These are phyloP conservation scores for Trichoderma erinaceum DNA, from an alignment of 495 filamentous ascomycete genomes.

Conservation along the genomic window DNA sequence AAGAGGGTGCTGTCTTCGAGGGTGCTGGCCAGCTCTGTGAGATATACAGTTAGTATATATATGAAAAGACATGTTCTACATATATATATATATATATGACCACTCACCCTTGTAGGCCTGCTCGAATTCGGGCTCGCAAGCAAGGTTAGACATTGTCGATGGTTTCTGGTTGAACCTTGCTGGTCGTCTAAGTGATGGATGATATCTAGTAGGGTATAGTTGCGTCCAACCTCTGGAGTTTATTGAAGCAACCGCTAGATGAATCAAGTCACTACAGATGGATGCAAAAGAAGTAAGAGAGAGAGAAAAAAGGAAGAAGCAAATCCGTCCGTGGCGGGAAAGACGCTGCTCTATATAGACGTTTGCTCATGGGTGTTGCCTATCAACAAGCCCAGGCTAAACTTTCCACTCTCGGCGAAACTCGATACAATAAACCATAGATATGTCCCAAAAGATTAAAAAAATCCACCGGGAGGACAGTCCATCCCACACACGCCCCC, in stretches of 20 bases:
- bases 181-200: neutral
- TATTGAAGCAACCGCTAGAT: no score
- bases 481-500: neutral
- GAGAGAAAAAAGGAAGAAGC: neutral
- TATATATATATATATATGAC: neutral
- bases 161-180: neutral
- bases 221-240: no score
- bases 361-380: neutral
- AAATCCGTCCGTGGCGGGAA: neutral
- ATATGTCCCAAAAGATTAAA: no score
- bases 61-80: neutral
- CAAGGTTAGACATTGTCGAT: slow-evolving; percentile 71
- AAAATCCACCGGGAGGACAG: neutral
- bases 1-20: slow-evolving; percentile 93
- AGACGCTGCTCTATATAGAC: neutral
- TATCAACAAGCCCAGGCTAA: neutral
- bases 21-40: slow-evolving; percentile 80
- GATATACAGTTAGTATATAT: slow-evolving; percentile 15
- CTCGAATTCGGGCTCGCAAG: slow-evolving; percentile 93
- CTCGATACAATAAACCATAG: no score
- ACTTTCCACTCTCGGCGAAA: neutral
- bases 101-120: slow-evolving; percentile 90
- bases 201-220: neutral
- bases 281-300: neutral
- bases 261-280: neutral